Percentiles rank a stretch among this genome's conserved stretches.
Conservation (phyloP, 108 stramenopile species). For the Pseudonitzschia multistriata region DNA sequence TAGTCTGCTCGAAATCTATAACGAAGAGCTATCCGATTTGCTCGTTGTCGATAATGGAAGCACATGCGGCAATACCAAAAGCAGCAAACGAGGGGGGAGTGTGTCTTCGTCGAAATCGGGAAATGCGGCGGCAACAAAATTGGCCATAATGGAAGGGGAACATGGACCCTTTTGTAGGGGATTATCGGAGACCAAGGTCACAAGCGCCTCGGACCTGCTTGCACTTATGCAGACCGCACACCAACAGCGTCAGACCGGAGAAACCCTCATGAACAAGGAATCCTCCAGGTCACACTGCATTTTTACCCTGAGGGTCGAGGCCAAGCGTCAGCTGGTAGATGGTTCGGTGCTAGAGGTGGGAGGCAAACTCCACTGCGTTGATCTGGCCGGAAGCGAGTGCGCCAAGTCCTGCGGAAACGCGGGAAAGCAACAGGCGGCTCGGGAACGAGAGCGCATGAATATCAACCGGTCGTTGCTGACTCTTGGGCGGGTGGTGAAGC, state of each 20-base stretch:
- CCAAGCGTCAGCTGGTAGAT: slow-evolving; percentile 50
- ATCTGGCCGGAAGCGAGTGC: slow-evolving; percentile 88
- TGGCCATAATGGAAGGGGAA: slow-evolving; percentile 82
- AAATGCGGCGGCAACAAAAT: slow-evolving; percentile 25
- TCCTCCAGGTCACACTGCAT: slow-evolving; percentile 92
- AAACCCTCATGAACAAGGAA: slow-evolving; percentile 94
- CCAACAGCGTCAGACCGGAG: slow-evolving; percentile 84
- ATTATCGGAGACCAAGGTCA: slow-evolving; percentile 77
- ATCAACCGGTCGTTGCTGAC: slow-evolving; percentile 78
- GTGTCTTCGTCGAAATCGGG: background rate
- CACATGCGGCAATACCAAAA: background rate
- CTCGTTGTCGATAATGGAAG: slow-evolving; percentile 44
- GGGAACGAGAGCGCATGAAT: slow-evolving; percentile 72
- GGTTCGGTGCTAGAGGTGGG: slow-evolving; percentile 72
- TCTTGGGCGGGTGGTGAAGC: slow-evolving; percentile 68
- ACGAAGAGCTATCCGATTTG: slow-evolving; percentile 89
- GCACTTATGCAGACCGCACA: slow-evolving; percentile 78
- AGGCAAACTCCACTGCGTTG: slow-evolving; percentile 93
- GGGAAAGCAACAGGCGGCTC: slow-evolving; percentile 50
- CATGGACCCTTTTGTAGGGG: slow-evolving; percentile 72
- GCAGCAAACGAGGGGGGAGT: background rate
- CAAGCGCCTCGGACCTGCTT: slow-evolving; percentile 70
- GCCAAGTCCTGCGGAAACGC: slow-evolving; percentile 48
- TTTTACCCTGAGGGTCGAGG: slow-evolving; percentile 72
- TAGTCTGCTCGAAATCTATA: slow-evolving; percentile 92